Conservation (phyloP, 352 stramenopile genomes). For the Phytophthora fragariae region DNA sequence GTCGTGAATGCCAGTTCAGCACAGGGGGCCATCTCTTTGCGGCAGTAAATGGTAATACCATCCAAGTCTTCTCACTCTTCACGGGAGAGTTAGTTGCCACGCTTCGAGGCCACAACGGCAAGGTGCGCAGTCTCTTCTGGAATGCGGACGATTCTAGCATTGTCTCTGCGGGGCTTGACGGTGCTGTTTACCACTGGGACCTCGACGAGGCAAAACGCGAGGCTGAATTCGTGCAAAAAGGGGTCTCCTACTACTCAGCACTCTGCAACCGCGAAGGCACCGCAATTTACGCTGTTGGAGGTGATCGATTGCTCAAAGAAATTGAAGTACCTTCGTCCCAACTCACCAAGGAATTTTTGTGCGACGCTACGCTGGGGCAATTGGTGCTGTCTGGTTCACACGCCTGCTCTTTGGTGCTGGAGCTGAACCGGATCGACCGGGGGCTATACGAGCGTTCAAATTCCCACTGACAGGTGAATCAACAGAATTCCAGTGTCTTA, state of each 20-base stretch:
- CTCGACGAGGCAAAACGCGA: slow-evolving; percentile 91
- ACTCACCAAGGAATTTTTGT: slow-evolving; percentile 85
- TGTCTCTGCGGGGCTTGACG: slow-evolving; percentile 92
- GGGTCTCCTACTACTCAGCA: slow-evolving; percentile 90
- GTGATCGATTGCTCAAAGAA: slow-evolving; percentile 91
- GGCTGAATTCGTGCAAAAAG: slow-evolving; percentile 94
- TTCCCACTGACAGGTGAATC: slow-evolving; percentile 93
- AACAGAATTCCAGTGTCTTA: slow-evolving; percentile 88
- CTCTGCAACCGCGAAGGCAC: slow-evolving; percentile 86
- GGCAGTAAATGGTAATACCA: slow-evolving; percentile 93
- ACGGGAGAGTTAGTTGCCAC: slow-evolving; percentile 91
- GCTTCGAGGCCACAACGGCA: slow-evolving; percentile 93
- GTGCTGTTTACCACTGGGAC: slow-evolving; percentile 95
- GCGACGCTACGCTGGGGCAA: slow-evolving; percentile 80
- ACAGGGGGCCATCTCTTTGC: slow-evolving; percentile 94
- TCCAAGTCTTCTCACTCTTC: slow-evolving; percentile 94
- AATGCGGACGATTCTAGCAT: slow-evolving; percentile 88
- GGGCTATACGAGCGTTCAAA: slow-evolving; percentile 86
- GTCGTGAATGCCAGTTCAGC: slow-evolving; percentile 84
- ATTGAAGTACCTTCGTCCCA: slow-evolving; percentile 86
- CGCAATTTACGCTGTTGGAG: slow-evolving; percentile 86
- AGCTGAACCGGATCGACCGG: slow-evolving; percentile 77
- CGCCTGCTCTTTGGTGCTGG: slow-evolving; percentile 91
- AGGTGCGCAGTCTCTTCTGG: slow-evolving; percentile 91
- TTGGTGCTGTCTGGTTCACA: slow-evolving; percentile 87